Conservation (phyloP, 2,329 filamentous ascomycete genomes). For the Paecilomyces formosus region DNA sequence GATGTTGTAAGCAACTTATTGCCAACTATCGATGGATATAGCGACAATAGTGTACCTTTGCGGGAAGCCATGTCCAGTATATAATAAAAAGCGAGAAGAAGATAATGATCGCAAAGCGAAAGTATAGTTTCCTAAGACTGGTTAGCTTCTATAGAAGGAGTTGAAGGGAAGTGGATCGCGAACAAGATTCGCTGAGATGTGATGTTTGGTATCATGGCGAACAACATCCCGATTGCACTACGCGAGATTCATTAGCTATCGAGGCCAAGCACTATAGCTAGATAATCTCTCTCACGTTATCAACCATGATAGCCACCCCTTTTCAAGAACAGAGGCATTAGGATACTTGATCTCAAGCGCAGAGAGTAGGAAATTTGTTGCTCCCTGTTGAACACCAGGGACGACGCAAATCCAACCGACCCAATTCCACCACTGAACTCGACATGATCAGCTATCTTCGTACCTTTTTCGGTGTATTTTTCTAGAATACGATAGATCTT, state of each 20-base stretch:
- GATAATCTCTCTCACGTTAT: slow-evolving; percentile 12
- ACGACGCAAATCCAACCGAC: slow-evolving; percentile 30
- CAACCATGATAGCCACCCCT: slow-evolving; percentile 33
- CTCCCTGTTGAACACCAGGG: slow-evolving; percentile 32
- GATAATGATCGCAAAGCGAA: slow-evolving; percentile 30
- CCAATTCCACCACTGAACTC: slow-evolving; percentile 30
- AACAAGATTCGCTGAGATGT: slow-evolving; percentile 23
- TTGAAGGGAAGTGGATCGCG: neutral
- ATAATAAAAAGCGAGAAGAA: slow-evolving; percentile 28
- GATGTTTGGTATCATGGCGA: slow-evolving; percentile 31
- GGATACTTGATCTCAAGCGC: slow-evolving; percentile 34
- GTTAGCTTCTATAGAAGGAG: neutral
- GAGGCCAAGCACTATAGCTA: neutral
- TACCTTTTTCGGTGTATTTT: neutral
- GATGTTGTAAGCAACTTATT: neutral
- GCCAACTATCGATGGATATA: neutral
- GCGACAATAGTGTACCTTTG: slow-evolving; percentile 8
- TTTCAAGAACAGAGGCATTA: slow-evolving; percentile 18
- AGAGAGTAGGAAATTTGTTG: slow-evolving; percentile 33
- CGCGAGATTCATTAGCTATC: neutral
- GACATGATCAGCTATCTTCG: neutral
- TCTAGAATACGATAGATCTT: neutral
- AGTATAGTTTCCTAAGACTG: slow-evolving; percentile 18
- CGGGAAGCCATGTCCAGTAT: slow-evolving; percentile 35
- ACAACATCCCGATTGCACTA: slow-evolving; percentile 24